phyloP scores from a whole-genome alignment of 208 protist species.

The Crithidia thermophila region DNA sequence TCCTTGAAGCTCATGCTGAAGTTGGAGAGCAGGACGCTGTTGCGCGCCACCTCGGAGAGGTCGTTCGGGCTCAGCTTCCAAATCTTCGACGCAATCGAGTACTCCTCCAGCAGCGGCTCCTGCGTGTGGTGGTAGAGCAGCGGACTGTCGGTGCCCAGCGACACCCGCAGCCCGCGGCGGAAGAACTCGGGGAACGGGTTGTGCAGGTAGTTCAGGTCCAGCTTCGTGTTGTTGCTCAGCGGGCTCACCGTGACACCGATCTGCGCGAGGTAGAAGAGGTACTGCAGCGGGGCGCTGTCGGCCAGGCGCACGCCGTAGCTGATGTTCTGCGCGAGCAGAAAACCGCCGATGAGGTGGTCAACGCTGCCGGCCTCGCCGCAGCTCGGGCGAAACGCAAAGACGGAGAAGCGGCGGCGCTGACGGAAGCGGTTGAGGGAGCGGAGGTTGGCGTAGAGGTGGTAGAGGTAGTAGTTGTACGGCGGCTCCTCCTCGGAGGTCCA shows the following conservation, averaged over 20 bases:
- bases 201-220: constrained; percentile 94
- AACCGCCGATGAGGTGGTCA: constrained; percentile 95
- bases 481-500: constrained; percentile 97
- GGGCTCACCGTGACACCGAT: constrained; percentile 97
- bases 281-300: constrained; percentile 94
- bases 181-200: constrained; percentile 98
- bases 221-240: constrained; percentile 99
- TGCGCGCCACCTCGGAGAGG: constrained; percentile 93
- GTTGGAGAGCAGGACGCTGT: constrained; percentile 86
- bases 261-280: constrained; percentile 99
- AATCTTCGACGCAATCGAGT: constrained; percentile 93
- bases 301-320: constrained; percentile 97
- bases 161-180: constrained; percentile 95
- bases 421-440: constrained; percentile 96
- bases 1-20: constrained; percentile 86
- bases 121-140: constrained; percentile 98
- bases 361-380: constrained; percentile 93
- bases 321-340: constrained; percentile 95
- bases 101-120: constrained; percentile 93
- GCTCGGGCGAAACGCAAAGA: constrained; percentile 98
- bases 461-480: constrained; percentile 99
- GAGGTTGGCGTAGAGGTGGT: constrained; percentile 99
- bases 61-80: constrained; percentile 93
- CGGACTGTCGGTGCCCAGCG: constrained; percentile 96
- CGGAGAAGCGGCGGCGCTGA: constrained; percentile 82